Base-by-base conservation (phyloP, 805 yeast genomes). In the Cephaloascus albidus region DNA sequence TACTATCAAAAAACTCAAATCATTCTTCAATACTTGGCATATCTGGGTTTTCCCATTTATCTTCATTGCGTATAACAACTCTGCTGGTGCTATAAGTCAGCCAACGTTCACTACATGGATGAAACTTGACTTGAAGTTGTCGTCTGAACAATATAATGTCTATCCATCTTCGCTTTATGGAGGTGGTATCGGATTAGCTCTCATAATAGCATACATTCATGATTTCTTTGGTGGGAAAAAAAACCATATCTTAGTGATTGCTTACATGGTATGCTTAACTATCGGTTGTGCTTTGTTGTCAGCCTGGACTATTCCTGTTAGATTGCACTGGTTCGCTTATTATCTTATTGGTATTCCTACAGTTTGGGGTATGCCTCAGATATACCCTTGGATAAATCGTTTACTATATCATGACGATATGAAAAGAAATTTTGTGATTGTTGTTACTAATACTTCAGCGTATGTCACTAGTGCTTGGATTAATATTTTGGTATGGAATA, bases 311-410 rank as follows among this genome's bases (percentile, higher is more conserved):
- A 63, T 74, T 23, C 72, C 75, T 1, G 51, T 46, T 12, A 71
- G 71, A 1, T 61, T 67, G 31, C 76, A 73, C 41, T 74, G 78
- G 74, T 54, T 68, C 8, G 57, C 68, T 12, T 77, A 72, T 50
- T 72, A 65, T 45, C 44, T 74, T 36, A 52, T 67, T 3, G 74
- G 76, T 3, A 51, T 69, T 14, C 76, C 78, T 6, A 57, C 69
- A 0, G 49, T 70, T 3, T 67, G 67, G 68, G 81, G 78, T 1
- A 79, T 72, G 54, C 79, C 80, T 2, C 63, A 70, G 45, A 70
- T 74, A 10, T 75, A 68, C 43, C 60, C 78, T 2, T 76, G 81
- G 82, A 65, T 74, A 30, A 76, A 76, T 48, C 56, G 74, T 28
- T 48, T 67, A 20, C 49, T 76, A 16, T 58, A 60, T 18, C 50